Evolutionary conservation across 345 rosid species (phyloP), one percentile per base, ranked within the genome.

Genomic region (Salix caprea): DNA sequence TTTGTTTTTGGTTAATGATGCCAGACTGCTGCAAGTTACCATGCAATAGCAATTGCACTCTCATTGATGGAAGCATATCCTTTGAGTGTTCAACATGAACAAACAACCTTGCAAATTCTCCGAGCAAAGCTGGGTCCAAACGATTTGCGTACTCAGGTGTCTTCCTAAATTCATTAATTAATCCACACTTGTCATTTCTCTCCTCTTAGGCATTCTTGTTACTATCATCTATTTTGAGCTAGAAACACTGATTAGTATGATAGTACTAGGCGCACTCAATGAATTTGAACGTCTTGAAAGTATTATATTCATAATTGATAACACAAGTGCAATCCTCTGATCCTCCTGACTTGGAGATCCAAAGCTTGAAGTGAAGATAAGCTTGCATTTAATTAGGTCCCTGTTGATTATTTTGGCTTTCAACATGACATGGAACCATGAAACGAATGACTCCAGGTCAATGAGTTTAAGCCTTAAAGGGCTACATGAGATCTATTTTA

Each of bases 11-110:
- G 64, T 73, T 67, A 34, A 74, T 85, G 76, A 58, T 81, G 61
- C 52, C 90, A 96, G 99, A 96, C 99, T 66, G 99, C 99, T 71
- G 99, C 99, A 80, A 96, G 98, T 84, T 96, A 96, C 87, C 99
- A 96, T 88, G 99, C 99, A 65, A 96, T 96, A 83, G 99, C 99
- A 83, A 93, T 96, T 89, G 98, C 99, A n/a, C 94, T 93, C 73
- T 96, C 99, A 36, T 84, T 96, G 89, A 96, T 96, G 99, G 99
- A 93, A 84, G 98, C 97, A 70, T 96, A 96, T 76, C 95, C 94
- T 74, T 87, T 96, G 80, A 93, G 99, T 78, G 99, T 96, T 77
- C 99, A 93, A 84, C 99, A 96, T 77, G 99, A 96, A 82, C 99
- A 92, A 81, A 96, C 98, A 74, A 96, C 99, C 75, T 84, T 96